Base-by-base conservation (phyloP, 768 basidiomycete genomes). In the Scleroderma citrinum region DNA sequence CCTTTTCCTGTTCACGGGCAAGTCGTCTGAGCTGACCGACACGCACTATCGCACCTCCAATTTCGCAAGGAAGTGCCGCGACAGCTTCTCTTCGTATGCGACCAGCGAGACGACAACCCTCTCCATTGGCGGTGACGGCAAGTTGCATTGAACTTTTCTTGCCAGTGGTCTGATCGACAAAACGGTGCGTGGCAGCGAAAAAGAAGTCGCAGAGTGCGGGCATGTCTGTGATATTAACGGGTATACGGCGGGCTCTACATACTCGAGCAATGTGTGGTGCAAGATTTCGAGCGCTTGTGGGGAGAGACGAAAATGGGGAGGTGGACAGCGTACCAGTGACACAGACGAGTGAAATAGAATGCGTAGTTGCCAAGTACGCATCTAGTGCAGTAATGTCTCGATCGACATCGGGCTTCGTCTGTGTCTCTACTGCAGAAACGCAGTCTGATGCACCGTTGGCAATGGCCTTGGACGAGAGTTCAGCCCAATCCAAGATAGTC, bases 151-250 rank as follows among this genome's bases (percentile, higher is more conserved):
- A 61, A 1, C 78, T 77, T 14, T 73, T 68, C 31, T 63, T 62
- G 5, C 74, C 74, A 1, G 69, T 71, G 11, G 62, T 57, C 3
- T 74, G 57, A 59, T 82, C 78, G 7, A 73, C 63, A 59, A 96
- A 92, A 3, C 94, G 85, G 56, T 97, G 90, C 0, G 86, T 80
- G 1, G 93, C 80, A 0, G 87, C 77, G 68, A 95, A 92, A 0
- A 87, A 83, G 61, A 90, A 97, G 63, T 96, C 92, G 65, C 90
- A 94, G 35, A 94, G 74, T 13, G 80, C 74, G 2, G 90, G 87
- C 60, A 86, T 80, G 65, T 97, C 95, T 1, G 92, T 81, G n/a
- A 86, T 77, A 59, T 94, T 97, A 56, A 92, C 74, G 2, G 82
- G 85, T 49, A 95, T 82, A 47, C 80, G 76, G 23, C 77, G 75